Base-by-base conservation (phyloP, 2,329 filamentous ascomycete species). In the Rachicladosporium sp. region DNA sequence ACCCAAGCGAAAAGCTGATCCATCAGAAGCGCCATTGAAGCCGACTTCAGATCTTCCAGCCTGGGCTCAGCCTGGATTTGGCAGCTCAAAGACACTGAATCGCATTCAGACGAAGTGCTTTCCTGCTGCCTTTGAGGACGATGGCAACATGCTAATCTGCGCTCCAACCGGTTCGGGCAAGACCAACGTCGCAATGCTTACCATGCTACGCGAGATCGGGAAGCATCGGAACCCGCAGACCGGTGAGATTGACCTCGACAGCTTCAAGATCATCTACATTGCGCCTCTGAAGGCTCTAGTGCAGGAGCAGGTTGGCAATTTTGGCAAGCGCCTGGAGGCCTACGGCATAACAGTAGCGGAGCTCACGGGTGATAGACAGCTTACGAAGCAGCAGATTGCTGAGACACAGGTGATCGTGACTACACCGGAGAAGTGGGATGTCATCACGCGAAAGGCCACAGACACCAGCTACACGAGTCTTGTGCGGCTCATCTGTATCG, bases 211-310 rank as follows among this genome's bases (percentile, higher is more conserved):
- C 46, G 93, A 98, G 60, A 87, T 98, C 56, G 91, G 91, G 45
- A 98, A 96, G 68, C 81, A 98, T 57, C 77, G 89, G 42, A 81
- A 98, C 54, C 76, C 83, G 0, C 70, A 81, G 46, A 94, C 86
- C 1, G 91, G 91, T n/a, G 82, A 93, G 44, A 91, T 98, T 47
- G 86, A 93, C 60, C 69, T 98, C 6, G 91, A 98, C 55, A 79
- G 88, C 33, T 98, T 98, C 70, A 98, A 98, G 66, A 95, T 98
- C 52, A 82, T 98, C 32, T 98, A 93, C 59, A 95, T 98, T 55
- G 91, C 91, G 23, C 91, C 91, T 0, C 63, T 98, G 43, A 98
- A 98, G 60, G 91, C 91, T 35, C 66, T 98, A 47, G 91, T 98
- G 3, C 88, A 95, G 60, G 91, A 98, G 59, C 91, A 98, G 64